phyloP scores from a whole-genome alignment of 768 basidiomycete species.

The Hirschioporus abietinus region DNA sequence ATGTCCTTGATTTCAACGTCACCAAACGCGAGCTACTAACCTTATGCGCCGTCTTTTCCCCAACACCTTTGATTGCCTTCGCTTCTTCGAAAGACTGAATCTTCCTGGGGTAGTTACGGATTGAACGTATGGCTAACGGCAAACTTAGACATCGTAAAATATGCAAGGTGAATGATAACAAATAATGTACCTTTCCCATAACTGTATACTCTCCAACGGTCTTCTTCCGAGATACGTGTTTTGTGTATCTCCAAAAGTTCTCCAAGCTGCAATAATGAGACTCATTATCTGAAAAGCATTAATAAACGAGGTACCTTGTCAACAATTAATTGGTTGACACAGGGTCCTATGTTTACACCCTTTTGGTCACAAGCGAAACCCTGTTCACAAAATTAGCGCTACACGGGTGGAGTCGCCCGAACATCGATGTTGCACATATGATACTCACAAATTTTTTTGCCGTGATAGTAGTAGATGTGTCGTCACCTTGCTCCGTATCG shows the following conservation, averaged over 20 bases:
- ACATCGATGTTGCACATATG: background rate
- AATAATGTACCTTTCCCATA: conserved; percentile 57
- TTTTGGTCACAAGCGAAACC: conserved; percentile 65
- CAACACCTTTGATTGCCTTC: conserved; percentile 52
- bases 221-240: conserved; percentile 51
- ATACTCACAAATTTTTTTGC: background rate
- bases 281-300: background rate
- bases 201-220: conserved; percentile 61
- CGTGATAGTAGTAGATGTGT: background rate
- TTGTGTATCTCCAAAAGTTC: conserved; percentile 64
- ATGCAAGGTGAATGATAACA: background rate
- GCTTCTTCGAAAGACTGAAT: conserved; percentile 61
- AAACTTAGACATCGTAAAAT: conserved; percentile 5
- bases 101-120: conserved; percentile 50
- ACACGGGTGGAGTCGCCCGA: background rate
- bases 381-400: conserved; percentile 25
- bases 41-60: conserved; percentile 73
- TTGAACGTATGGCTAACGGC: conserved; percentile 48
- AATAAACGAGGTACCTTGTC: conserved; percentile 47
- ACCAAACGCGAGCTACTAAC: conserved; percentile 26
- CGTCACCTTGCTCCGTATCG: conserved; percentile 25
- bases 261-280: conserved; percentile 41
- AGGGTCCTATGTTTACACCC: conserved; percentile 27
- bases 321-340: conserved; percentile 67
- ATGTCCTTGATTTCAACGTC: background rate